Base-by-base conservation (phyloP, 2,329 filamentous ascomycete species). In the Cladobotryum mycophilum region DNA sequence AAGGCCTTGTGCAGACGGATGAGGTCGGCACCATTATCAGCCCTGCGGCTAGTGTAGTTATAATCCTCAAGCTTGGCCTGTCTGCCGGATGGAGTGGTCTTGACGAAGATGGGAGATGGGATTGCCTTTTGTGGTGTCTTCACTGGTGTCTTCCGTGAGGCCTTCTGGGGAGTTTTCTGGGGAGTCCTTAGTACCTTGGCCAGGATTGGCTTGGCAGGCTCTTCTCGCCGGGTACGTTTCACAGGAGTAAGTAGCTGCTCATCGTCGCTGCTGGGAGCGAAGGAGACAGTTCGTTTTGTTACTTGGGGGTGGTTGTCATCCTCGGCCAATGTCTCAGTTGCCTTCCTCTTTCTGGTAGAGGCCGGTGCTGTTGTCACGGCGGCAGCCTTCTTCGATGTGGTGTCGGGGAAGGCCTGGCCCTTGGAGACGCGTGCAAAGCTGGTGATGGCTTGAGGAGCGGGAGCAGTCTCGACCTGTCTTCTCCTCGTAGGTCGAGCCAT, bases 1-100 rank as follows among this genome's bases (percentile, higher is more conserved):
- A 90, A 86, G 11, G 83, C 76, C 38, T 74, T 73, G 64, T 89
- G 81, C 22, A 91, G 72, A 51, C 78, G 70, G 46, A 87, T 67
- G 14, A 89, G 71, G 45, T 86, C 80, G 51, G 73, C 64, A 6
- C 60, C 60, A 20, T 53, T 41, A 4, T 56, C 49, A 6, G 47
- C 33, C 38, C 15, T 41, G 38, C 38, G 38, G 38, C 38, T 41
- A 20, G 38, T 41, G 12, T 41, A 41, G 5, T 25, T n/a, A 17
- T 30, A 33, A n/a, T 30, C 41, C 11, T 44, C 41, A 45, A 51
- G 22, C 30, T 65, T 55, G 9, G 52, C 48, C 43, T 53, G 59
- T 6, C 25, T 30, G 6, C 25, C 50, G 38, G 55, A 64, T 61
- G 54, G 62, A 57, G 45, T 67, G 61, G 54, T 50, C 25, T 68